These are phyloP conservation scores for Xylariales sp. DNA, from an alignment of 2,329 filamentous ascomycete genomes.

Conservation along the genomic window DNA sequence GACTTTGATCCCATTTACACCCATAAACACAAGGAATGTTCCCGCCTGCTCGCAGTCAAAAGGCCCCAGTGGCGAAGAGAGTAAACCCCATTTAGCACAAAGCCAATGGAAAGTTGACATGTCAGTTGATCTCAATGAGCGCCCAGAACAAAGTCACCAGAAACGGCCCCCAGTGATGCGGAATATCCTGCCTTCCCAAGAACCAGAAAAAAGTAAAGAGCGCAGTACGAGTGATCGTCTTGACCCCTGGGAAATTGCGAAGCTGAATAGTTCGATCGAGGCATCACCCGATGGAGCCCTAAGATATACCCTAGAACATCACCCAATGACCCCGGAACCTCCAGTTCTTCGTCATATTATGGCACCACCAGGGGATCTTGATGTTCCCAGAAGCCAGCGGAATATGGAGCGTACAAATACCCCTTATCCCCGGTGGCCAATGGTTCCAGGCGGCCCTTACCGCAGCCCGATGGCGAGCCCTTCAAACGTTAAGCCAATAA, in stretches of 20 bases:
- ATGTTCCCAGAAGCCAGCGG: slow-evolving; percentile 41
- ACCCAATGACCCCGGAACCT: slow-evolving; percentile 42
- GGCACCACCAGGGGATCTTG: slow-evolving; percentile 48
- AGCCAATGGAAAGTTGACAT: slow-evolving; percentile 39
- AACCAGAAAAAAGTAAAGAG: not conserved
- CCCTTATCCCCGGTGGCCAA: slow-evolving; percentile 2
- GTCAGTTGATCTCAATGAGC: slow-evolving; percentile 41
- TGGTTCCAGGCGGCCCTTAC: slow-evolving; percentile 42
- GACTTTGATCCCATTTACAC: slow-evolving; percentile 28
- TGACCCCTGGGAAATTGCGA: slow-evolving; percentile 57
- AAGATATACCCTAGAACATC: slow-evolving; percentile 3
- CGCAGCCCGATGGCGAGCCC: slow-evolving; percentile 45
- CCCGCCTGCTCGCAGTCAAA: not conserved
- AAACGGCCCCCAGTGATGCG: slow-evolving; percentile 19
- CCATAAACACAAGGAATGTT: slow-evolving; percentile 15
- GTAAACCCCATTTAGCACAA: not conserved
- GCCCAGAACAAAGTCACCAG: not conserved
- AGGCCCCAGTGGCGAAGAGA: not conserved
- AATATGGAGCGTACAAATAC: slow-evolving; percentile 21
- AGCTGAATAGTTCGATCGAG: slow-evolving; percentile 47
- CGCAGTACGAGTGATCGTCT: slow-evolving; percentile 35
- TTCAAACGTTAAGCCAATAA: slow-evolving; percentile 11
- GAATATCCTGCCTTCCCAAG: not conserved
- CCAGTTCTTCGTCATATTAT: slow-evolving; percentile 46
- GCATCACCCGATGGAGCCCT: not conserved